These are phyloP conservation scores for Terfezia claveryi DNA, from an alignment of 495 filamentous ascomycete species.

Conservation along the genomic window DNA sequence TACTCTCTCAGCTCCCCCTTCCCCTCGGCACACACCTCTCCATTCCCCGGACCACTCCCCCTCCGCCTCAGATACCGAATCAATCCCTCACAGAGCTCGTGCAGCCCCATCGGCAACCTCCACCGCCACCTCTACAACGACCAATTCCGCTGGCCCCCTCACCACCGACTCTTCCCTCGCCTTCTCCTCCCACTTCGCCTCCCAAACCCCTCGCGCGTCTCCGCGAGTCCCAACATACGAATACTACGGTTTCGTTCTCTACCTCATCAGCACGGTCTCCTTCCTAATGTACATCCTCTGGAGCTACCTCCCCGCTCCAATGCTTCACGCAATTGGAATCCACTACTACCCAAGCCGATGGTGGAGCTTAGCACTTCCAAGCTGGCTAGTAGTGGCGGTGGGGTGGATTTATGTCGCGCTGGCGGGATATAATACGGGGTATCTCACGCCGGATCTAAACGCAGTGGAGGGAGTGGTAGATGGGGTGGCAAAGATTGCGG, in stretches of 20 bases:
- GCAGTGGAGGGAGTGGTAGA: constrained; percentile 83
- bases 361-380: constrained; percentile 85
- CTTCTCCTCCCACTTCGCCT: constrained; percentile 38
- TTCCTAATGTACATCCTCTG: constrained; percentile 86
- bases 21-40: not conserved
- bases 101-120: no score
- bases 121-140: no score
- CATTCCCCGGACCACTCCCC: not conserved
- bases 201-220: constrained; percentile 62
- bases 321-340: constrained; percentile 80
- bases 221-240: constrained; percentile 95
- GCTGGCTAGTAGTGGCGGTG: constrained; percentile 69
- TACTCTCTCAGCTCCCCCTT: not conserved
- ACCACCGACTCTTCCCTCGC: constrained; percentile 53
- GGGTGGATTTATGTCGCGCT: constrained; percentile 90
- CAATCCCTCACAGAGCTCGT: not conserved
- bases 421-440: constrained; percentile 72
- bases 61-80: not conserved
- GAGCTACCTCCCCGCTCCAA: constrained; percentile 78
- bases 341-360: constrained; percentile 93
- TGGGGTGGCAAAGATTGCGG: constrained; percentile 55
- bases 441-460: constrained; percentile 59
- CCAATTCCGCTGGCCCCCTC: constrained; percentile 22
- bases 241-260: constrained; percentile 95
- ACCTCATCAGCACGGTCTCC: constrained; percentile 55